These are phyloP conservation scores for Geosiphon pyriformis DNA, from an alignment of 192 early-diverging fungal genomes.

Conservation along the genomic window DNA sequence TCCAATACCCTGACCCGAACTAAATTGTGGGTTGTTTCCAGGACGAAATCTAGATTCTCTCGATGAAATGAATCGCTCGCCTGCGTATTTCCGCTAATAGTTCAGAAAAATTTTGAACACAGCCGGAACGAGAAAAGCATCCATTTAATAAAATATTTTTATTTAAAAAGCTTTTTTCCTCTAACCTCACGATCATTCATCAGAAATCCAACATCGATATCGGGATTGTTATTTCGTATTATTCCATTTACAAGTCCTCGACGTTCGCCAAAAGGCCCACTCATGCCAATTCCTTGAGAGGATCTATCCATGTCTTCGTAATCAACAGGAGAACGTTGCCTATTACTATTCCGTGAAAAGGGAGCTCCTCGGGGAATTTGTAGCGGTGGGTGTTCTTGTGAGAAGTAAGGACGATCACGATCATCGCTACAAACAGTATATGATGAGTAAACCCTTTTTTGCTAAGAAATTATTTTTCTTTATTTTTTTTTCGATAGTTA, in stretches of 20 bases:
- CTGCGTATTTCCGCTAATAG: neutral
- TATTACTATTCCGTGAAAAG: neutral
- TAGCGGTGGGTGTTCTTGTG: constrained; percentile 2
- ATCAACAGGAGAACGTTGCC: constrained; percentile 6
- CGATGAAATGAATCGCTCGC: neutral
- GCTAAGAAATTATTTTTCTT: neutral
- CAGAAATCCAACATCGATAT: constrained; percentile 5
- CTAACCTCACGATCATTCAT: neutral
- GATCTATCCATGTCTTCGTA: constrained; percentile 20
- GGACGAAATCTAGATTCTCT: neutral
- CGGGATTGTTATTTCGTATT: constrained; percentile 3
- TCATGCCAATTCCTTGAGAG: neutral
- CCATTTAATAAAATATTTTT: neutral
- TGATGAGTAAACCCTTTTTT: neutral
- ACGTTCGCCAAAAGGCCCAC: constrained; percentile 6
- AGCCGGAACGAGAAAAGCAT: neutral
- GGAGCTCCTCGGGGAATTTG: neutral
- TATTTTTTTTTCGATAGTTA: no score
- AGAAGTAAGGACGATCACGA: neutral
- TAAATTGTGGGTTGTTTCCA: neutral
- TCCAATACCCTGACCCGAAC: neutral
- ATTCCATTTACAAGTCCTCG: neutral
- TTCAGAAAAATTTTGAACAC: neutral
- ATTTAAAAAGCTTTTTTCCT: neutral
- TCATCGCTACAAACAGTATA: neutral